Evolutionary conservation across 78 protist species (phyloP), one percentile per base, ranked within the genome.

Genomic region (Isochrysis galbana): DNA sequence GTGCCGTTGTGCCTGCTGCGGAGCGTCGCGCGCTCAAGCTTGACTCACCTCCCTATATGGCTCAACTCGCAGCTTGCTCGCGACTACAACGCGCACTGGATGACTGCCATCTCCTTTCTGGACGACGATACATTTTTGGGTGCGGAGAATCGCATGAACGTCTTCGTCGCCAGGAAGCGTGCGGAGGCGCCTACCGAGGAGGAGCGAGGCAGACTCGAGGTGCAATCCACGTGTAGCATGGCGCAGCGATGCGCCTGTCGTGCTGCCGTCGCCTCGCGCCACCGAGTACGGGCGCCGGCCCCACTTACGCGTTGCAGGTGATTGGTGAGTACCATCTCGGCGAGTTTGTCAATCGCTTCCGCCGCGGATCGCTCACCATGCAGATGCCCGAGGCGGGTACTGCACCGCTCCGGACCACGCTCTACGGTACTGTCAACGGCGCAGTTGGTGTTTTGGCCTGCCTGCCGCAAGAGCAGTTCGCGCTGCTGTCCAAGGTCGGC

Each of bases 281-380:
- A n/a, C n/a, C n/a, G n/a, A n/a, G n/a, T n/a, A n/a, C n/a, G n/a
- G n/a, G n/a, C n/a, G n/a, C n/a, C n/a, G n/a, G n/a, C n/a, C 67
- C 19, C 19, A 54, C 11, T 54, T 54, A n/a, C n/a, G n/a, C n/a
- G n/a, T n/a, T n/a, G n/a, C n/a, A n/a, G n/a, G 47, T 83, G 1
- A 93, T 90, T 26, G 98, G 97, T 14, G 96, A 93, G 47, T 96
- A 51, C 93, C 98, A 97, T 87, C 38, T 96, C 36, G 98, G 98
- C 26, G 98, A 95, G 74, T 67, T 45, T 32, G 90, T 97, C 74
- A 97, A 97, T 87, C 51, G 26, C 0, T 93, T 97, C 69, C 90
- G 84, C 38, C 87, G 48, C 48, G 90, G 94, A 47, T 82, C 91
- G 29, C 84, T 91, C n/a, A 74, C 74, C 21, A 80, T 83, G 91